Conservation (phyloP, 2,329 filamentous ascomycete species). For the Aspergillus brunneoviolaceus region DNA sequence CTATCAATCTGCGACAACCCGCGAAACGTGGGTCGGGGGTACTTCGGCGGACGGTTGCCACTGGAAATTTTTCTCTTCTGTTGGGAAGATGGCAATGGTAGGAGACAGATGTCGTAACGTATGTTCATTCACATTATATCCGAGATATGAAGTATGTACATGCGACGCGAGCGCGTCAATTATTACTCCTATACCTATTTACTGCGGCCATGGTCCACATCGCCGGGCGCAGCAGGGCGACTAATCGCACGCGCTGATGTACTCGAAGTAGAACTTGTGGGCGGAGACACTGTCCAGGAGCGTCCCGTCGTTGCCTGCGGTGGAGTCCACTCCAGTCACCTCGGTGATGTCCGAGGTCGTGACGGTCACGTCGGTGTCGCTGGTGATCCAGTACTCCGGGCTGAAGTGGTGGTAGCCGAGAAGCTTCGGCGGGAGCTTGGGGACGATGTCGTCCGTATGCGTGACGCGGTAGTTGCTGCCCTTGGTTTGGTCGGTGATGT, state of each 20-base stretch:
- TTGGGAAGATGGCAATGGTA: neutral
- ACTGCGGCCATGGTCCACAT: neutral
- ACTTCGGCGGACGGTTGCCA: neutral
- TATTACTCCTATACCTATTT: neutral
- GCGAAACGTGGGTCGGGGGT: neutral
- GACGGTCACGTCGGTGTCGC: constrained; percentile 22
- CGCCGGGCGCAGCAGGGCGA: no score
- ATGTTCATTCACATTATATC: neutral
- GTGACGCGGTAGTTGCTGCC: constrained; percentile 35
- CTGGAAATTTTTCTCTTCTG: no score
- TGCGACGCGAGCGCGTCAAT: neutral
- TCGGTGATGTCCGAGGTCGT: constrained; percentile 25
- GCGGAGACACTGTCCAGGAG: constrained; percentile 18
- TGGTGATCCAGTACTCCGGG: constrained; percentile 37
- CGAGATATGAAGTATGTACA: neutral
- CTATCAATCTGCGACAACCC: neutral
- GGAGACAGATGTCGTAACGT: neutral
- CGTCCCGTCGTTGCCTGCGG: constrained; percentile 28
- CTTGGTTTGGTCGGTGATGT: constrained; percentile 28
- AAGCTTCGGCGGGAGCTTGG: constrained; percentile 29
- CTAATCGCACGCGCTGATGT: constrained; percentile 10
- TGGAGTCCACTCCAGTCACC: constrained; percentile 26
- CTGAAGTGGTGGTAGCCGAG: constrained; percentile 30
- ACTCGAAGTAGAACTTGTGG: constrained; percentile 29
- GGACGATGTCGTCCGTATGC: constrained; percentile 33